Evolutionary conservation across 805 yeast genomes (phyloP).

Genomic region (Monosporozyma unispora): DNA sequence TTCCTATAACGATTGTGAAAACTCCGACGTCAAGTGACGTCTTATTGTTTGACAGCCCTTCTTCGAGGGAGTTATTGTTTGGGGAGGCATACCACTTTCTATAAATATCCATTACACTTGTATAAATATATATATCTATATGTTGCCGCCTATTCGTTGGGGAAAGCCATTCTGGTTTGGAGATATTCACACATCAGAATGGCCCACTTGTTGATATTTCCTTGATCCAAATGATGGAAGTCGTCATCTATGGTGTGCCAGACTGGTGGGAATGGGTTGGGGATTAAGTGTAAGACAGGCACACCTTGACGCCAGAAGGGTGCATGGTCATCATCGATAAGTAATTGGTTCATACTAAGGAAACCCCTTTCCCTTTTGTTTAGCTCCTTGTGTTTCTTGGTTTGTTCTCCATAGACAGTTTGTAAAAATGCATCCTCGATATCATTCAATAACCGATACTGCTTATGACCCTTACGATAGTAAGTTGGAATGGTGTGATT

Average conservation of each 20-base stretch:
- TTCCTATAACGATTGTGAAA: not conserved
- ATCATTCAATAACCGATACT: constrained; percentile 31
- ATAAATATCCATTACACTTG: not conserved
- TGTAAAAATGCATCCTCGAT: constrained; percentile 25
- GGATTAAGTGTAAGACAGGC: constrained; percentile 45
- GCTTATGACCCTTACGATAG: constrained; percentile 33
- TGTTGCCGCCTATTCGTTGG: not conserved
- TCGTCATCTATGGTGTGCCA: constrained; percentile 49
- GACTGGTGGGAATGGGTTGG: constrained; percentile 38
- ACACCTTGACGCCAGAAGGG: constrained; percentile 42
- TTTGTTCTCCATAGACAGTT: not conserved
- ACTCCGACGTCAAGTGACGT: constrained; percentile 1
- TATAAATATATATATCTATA: not conserved
- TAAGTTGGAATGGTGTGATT: constrained; percentile 29
- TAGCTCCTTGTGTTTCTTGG: constrained; percentile 1
- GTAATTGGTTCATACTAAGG: constrained; percentile 4
- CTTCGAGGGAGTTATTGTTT: too few relatives aligned
- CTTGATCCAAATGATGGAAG: constrained; percentile 34
- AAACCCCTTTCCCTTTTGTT: constrained; percentile 11
- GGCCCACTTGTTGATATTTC: constrained; percentile 40
- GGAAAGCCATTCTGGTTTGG: constrained; percentile 4
- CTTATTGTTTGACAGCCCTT: not conserved
- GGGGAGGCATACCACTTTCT: not conserved
- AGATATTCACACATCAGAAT: constrained; percentile 34
- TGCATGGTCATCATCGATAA: constrained; percentile 43